Conservation (phyloP, 306 rosid genomes). For the Acacia melanoxylon region DNA sequence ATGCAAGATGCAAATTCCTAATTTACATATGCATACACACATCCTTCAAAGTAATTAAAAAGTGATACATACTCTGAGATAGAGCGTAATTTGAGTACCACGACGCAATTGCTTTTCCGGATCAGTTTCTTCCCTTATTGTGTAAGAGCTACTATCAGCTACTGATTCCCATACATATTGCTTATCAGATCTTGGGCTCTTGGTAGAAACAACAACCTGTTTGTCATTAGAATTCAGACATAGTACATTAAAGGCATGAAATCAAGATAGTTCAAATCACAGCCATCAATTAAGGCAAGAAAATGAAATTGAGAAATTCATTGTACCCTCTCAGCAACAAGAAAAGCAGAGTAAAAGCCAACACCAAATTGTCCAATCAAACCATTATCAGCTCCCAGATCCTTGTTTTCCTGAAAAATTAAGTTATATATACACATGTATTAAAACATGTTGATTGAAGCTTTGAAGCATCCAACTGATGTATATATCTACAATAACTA, state of each 20-base stretch:
- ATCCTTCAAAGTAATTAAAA: conserved; percentile 13
- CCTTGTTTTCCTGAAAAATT: conserved; percentile 75
- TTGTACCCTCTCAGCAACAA: conserved; percentile 91
- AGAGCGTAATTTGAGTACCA: conserved; percentile 91
- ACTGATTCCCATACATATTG: conserved; percentile 89
- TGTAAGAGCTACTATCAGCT: conserved; percentile 89
- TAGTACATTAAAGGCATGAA: conserved; percentile 33
- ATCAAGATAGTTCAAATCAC: not conserved
- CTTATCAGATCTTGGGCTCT: conserved; percentile 92
- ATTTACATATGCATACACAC: not conserved
- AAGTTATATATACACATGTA: not conserved
- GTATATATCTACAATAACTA: not conserved
- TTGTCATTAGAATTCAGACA: conserved; percentile 30
- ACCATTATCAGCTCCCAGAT: conserved; percentile 81
- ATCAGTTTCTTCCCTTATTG: conserved; percentile 89
- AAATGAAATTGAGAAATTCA: conserved; percentile 17
- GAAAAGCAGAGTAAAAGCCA: conserved; percentile 96
- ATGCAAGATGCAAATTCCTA: not conserved
- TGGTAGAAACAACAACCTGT: conserved; percentile 91
- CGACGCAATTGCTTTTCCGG: conserved; percentile 76
- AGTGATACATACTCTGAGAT: conserved; percentile 60
- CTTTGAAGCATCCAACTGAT: not conserved
- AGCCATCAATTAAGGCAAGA: conserved; percentile 4
- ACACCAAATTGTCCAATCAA: conserved; percentile 99
- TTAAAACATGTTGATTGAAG: not conserved